Evolutionary conservation across 768 basidiomycete genomes (phyloP).

Genomic region (Exsudoporus frostii): DNA sequence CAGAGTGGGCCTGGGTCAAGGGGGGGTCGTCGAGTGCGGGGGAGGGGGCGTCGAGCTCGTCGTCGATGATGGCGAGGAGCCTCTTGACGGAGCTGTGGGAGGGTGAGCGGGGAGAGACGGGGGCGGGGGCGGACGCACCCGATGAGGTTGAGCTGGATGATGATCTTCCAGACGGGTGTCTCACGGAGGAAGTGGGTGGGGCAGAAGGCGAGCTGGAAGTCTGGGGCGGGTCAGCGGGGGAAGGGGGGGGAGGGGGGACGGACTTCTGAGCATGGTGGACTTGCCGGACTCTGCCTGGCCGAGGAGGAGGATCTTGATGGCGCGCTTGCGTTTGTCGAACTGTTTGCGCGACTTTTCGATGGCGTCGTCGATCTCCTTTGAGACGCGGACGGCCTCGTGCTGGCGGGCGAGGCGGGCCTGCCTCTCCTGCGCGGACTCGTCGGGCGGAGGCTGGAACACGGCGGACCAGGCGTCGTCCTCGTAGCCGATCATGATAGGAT

Average conservation of each 20-base stretch:
- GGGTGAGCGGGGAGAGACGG: not conserved
- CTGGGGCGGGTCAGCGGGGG: conserved; percentile 30
- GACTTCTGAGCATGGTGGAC: conserved; percentile 32
- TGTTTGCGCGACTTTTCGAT: conserved; percentile 25
- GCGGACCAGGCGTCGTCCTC: conserved; percentile 24
- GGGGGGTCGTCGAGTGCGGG: conserved; percentile 17
- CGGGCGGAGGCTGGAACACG: conserved; percentile 14
- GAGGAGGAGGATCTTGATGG: conserved; percentile 29
- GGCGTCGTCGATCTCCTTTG: conserved; percentile 27
- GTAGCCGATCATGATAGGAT: not conserved
- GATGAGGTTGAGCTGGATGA: conserved; percentile 70
- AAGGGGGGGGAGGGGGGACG: not conserved
- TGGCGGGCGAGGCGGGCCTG: conserved; percentile 12
- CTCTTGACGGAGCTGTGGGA: conserved; percentile 51
- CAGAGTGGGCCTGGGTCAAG: conserved; percentile 18
- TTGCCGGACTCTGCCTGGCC: conserved; percentile 34
- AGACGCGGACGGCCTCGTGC: conserved; percentile 23
- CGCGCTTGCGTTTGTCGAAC: conserved; percentile 24
- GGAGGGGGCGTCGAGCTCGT: conserved; percentile 36
- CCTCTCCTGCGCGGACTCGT: conserved; percentile 11
- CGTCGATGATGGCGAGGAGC: conserved; percentile 51
- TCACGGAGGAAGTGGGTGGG: conserved; percentile 60
- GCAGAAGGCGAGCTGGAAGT: conserved; percentile 66
- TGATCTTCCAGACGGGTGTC: conserved; percentile 54
- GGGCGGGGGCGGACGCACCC: conserved; percentile 35